Base-by-base conservation (phyloP, 805 yeast genomes). In the Candida jianshihensis region DNA sequence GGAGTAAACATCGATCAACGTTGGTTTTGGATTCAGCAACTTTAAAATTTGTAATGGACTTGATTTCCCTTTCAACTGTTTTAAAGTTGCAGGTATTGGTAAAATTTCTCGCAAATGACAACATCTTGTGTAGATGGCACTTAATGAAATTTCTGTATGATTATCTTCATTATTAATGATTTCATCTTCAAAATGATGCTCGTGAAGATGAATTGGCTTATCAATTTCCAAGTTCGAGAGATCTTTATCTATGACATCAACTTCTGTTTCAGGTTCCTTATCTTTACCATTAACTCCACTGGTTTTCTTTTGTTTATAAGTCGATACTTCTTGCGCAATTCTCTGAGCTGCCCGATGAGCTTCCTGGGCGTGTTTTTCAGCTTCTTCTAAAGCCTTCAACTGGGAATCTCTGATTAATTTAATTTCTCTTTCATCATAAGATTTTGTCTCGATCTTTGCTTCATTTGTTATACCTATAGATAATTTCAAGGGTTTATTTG, bases 41-140 rank as follows among this genome's bases (percentile, higher is more conserved):
- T 81, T 86, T 39, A 89, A 56, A 4, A 74, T 54, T 6, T 85
- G 78, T 18, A 89, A 57, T 4, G 96, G 95, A 1, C 84, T 78
- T 31, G 79, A 71, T 20, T 87, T 78, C 17, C 83, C 86, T 51
- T 78, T 78, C 39, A 87, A 71, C 54, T 86, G 95, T 51, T 82
- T 81, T 47, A 85, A 53, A 6, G 90, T 87, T 3, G 95, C 90
- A 4, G 95, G 90, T 34, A 89, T 89, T 2, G 97, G 97, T 42
- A 89, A 58, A 39, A 89, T 89, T 51, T 89, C 97, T 37, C 97
- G 68, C 40, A 89, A 64, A 57, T 89, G 97, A 56, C 97, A 89
- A 57, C 97, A 90, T 45, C 97, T 67, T 1, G 96, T 86, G 59
- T 89, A 89, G 51, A 90, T 68, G 31, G 77, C 71, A 48, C 86